Evolutionary conservation across 495 filamentous ascomycete genomes (phyloP).

Genomic region (Viridothelium virens): DNA sequence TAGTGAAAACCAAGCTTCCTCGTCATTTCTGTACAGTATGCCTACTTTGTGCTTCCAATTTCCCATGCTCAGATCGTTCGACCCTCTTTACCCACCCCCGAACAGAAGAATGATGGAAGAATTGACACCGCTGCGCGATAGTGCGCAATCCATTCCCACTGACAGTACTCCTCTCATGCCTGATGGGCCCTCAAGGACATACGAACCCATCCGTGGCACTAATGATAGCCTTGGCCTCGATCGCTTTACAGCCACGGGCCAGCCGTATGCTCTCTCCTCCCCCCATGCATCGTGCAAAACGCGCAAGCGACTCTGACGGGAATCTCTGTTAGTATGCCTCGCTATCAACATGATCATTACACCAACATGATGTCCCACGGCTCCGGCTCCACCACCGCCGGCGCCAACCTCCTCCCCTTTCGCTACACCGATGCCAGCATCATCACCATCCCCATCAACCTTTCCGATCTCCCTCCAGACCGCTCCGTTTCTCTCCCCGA

Average conservation of each 20-base stretch:
- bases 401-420: constrained; percentile 9
- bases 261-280: background rate
- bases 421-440: constrained; percentile 12
- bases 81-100: background rate
- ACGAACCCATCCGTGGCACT: constrained; percentile 1
- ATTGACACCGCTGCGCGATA: background rate
- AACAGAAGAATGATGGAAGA: background rate
- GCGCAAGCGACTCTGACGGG: background rate
- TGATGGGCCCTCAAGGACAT: background rate
- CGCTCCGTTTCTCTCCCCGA: background rate
- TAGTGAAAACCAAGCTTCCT: background rate
- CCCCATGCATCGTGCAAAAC: background rate
- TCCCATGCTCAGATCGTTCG: background rate
- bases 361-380: constrained; percentile 7
- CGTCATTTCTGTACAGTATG: background rate
- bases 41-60: background rate
- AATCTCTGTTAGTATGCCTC: background rate
- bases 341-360: constrained; percentile 11
- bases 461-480: constrained; percentile 1
- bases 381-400: background rate
- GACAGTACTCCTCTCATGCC: background rate
- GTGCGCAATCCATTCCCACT: background rate
- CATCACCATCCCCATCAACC: constrained; percentile 11
- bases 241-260: background rate
- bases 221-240: background rate